Evolutionary conservation across 1,284 basidiomycete genomes (phyloP).

Genomic region (Anthracocystis setariae): DNA sequence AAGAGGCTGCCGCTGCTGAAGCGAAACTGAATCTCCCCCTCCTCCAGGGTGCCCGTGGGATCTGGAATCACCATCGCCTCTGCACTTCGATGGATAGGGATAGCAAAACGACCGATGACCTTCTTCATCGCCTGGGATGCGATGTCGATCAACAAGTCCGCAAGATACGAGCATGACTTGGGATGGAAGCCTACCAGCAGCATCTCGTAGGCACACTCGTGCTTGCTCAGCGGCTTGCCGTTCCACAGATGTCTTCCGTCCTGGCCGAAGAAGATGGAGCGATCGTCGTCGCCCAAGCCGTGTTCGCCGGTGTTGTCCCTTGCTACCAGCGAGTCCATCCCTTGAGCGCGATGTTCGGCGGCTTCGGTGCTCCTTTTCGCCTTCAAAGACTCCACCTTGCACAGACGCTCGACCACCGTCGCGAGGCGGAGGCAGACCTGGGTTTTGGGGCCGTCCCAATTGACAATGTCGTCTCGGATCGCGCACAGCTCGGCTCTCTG

Average conservation of each 20-base stretch:
- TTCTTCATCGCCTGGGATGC: conserved; percentile 30
- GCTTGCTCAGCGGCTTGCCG: conserved; percentile 47
- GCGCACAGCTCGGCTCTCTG: conserved; percentile 23
- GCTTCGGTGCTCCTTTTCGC: conserved; percentile 31
- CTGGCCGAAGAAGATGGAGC: conserved; percentile 25
- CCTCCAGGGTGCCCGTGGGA: conserved; percentile 48
- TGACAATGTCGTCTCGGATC: conserved; percentile 25
- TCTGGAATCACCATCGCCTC: conserved; percentile 39
- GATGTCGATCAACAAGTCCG: conserved; percentile 24
- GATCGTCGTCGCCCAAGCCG: conserved; percentile 21
- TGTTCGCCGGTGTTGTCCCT: background rate
- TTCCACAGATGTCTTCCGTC: conserved; percentile 42
- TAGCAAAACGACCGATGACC: conserved; percentile 27
- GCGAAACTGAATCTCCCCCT: conserved; percentile 59
- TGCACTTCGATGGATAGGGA: conserved; percentile 34
- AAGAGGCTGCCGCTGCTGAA: conserved; percentile 32
- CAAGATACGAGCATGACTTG: conserved; percentile 28
- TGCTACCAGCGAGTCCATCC: conserved; percentile 10
- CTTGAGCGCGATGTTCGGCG: conserved; percentile 36
- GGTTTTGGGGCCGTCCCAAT: conserved; percentile 23
- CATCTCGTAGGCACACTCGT: conserved; percentile 58
- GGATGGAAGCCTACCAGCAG: conserved; percentile 57
- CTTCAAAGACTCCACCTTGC: conserved; percentile 19
- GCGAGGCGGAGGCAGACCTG: conserved; percentile 18
- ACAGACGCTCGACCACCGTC: conserved; percentile 18